These are phyloP conservation scores for Phytophthora europaea DNA, from an alignment of 352 stramenopile genomes.

Conservation along the genomic window DNA sequence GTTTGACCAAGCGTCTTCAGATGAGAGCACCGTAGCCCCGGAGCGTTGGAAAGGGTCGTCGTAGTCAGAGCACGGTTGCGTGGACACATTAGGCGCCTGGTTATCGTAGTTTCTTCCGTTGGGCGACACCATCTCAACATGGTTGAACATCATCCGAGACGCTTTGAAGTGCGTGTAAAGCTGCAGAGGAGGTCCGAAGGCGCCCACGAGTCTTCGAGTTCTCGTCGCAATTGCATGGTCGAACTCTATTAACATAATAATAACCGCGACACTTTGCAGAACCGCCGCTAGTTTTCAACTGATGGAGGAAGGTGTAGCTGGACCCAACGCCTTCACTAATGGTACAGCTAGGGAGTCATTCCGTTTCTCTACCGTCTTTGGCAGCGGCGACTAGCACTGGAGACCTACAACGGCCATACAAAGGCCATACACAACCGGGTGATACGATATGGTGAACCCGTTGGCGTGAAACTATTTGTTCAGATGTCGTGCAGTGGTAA, in stretches of 20 bases:
- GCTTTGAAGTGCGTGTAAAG: constrained; percentile 30
- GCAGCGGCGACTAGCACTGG: constrained; percentile 1
- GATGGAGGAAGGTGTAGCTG: constrained; percentile 1
- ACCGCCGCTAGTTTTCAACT: constrained; percentile 18
- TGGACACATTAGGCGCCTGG: constrained; percentile 18
- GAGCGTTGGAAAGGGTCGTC: constrained; percentile 21
- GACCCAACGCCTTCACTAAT: neutral
- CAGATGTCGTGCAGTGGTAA: constrained; percentile 2
- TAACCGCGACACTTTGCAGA: too few relatives aligned
- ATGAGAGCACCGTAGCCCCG: constrained; percentile 10
- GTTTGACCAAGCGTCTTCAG: constrained; percentile 23
- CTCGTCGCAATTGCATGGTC: neutral
- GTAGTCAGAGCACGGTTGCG: constrained; percentile 15
- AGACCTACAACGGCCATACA: constrained; percentile 1
- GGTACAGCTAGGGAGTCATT: neutral
- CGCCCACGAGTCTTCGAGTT: constrained; percentile 23
- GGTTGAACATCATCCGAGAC: constrained; percentile 9
- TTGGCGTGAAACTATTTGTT: constrained; percentile 9
- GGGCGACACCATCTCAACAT: constrained; percentile 26
- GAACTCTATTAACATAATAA: too few relatives aligned
- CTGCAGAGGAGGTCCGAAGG: too few relatives aligned
- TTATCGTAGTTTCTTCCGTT: neutral
- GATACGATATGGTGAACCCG: neutral
- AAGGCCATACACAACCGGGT: neutral
- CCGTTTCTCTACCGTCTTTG: constrained; percentile 11